Conservation (phyloP, 192 early-diverging fungal genomes). For the Jimgerdemannia lactiflua region DNA sequence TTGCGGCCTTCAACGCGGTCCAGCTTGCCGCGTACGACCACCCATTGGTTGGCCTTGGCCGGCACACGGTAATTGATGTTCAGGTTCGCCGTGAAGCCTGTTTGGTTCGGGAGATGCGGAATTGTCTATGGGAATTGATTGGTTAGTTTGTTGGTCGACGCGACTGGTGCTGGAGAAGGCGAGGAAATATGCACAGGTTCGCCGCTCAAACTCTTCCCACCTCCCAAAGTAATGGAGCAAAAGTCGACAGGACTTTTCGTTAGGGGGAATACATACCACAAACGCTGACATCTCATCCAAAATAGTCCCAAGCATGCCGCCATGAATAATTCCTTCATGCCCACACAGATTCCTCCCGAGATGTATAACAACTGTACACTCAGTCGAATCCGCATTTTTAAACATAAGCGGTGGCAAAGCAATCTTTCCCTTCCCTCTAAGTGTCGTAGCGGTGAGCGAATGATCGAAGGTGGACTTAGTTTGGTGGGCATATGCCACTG, state of each 20-base stretch:
- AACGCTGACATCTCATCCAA: slow-evolving; percentile 66
- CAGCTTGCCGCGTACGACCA: slow-evolving; percentile 52
- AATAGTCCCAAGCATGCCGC: slow-evolving; percentile 70
- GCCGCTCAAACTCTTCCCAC: too few relatives aligned
- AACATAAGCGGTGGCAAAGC: slow-evolving; percentile 50
- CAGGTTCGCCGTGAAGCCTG: slow-evolving; percentile 73
- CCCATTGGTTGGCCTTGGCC: slow-evolving; percentile 56
- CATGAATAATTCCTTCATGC: slow-evolving; percentile 78
- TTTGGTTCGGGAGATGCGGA: slow-evolving; percentile 58
- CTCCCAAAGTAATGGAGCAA: too few relatives aligned
- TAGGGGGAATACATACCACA: slow-evolving; percentile 24
- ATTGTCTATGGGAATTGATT: slow-evolving; percentile 30
- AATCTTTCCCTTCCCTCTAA: slow-evolving; percentile 55
- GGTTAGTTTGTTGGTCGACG: too few relatives aligned
- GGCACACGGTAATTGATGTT: slow-evolving; percentile 75
- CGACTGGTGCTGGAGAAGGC: background rate
- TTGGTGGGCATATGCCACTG: slow-evolving; percentile 19
- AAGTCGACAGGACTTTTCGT: too few relatives aligned
- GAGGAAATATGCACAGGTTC: background rate
- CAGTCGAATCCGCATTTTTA: slow-evolving; percentile 40
- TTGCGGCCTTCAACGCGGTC: slow-evolving; percentile 66
- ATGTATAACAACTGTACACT: slow-evolving; percentile 54
- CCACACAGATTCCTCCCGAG: slow-evolving; percentile 70
- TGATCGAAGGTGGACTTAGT: slow-evolving; percentile 13
- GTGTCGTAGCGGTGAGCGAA: slow-evolving; percentile 28